These are phyloP conservation scores for Kandelia obovata DNA, from an alignment of 345 rosid genomes.

Conservation along the genomic window DNA sequence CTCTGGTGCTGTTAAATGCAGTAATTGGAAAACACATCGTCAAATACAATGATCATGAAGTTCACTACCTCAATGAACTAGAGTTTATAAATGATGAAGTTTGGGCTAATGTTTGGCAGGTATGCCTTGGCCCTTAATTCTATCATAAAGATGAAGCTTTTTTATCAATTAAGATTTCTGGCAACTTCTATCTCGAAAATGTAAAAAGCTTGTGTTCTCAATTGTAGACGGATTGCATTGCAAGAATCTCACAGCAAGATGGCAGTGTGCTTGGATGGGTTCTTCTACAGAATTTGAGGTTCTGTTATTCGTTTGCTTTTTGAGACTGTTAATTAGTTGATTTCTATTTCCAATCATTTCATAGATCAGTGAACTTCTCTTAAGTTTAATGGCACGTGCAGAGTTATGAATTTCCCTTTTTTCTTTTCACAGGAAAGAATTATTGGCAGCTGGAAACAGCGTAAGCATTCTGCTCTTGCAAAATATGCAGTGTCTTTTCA, in stretches of 20 bases:
- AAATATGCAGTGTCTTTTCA: neutral
- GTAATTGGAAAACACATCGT: constrained; percentile 47
- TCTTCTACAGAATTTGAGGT: constrained; percentile 77
- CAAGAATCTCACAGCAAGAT: constrained; percentile 67
- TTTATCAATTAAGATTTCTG: neutral
- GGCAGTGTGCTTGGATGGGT: constrained; percentile 81
- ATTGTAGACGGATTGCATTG: constrained; percentile 85
- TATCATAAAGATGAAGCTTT: neutral
- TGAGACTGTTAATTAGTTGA: neutral
- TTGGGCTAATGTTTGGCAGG: constrained; percentile 97
- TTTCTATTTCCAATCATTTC: neutral
- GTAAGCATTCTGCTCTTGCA: constrained; percentile 35
- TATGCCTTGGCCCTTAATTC: constrained; percentile 25
- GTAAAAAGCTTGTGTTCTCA: constrained; percentile 12
- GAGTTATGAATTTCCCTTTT: neutral
- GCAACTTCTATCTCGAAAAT: neutral
- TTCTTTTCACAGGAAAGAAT: constrained; percentile 44
- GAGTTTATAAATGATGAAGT: constrained; percentile 87
- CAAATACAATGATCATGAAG: constrained; percentile 53
- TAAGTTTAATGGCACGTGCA: neutral
- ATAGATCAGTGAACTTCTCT: neutral
- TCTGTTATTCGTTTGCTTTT: constrained; percentile 6
- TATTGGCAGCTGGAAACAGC: constrained; percentile 51
- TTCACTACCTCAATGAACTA: constrained; percentile 74
- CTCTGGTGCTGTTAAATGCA: constrained; percentile 32